Evolutionary conservation across 345 rosid genomes (phyloP).

Genomic region (Arabidopsis suecica): DNA sequence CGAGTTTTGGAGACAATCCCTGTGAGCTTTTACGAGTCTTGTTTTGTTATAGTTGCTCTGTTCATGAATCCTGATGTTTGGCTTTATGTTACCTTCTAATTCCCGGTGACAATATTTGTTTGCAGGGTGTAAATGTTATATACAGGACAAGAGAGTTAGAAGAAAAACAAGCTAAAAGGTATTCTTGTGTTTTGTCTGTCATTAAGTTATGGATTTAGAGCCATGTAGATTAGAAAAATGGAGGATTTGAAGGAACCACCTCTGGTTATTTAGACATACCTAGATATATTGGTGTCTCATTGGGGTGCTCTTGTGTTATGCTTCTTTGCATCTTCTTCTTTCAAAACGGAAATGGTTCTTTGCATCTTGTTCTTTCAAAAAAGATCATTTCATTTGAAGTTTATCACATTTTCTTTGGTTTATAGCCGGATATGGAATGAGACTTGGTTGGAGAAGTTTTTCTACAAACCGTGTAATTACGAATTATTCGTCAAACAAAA

Average conservation of each 20-base stretch:
- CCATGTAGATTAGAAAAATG: neutral
- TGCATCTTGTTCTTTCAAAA: neutral
- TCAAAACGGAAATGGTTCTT: neutral
- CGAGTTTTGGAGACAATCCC: constrained; percentile 73
- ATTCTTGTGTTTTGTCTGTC: constrained; percentile 25
- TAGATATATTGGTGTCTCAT: neutral
- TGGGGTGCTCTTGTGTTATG: neutral
- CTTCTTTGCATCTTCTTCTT: neutral
- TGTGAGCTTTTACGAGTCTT: constrained; percentile 41
- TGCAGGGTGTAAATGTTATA: constrained; percentile 80
- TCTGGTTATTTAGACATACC: neutral
- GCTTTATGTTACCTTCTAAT: constrained; percentile 11
- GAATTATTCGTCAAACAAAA: constrained; percentile 96
- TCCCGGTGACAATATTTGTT: constrained; percentile 8
- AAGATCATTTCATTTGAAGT: neutral
- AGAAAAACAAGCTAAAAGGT: constrained; percentile 87
- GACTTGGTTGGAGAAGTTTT: constrained; percentile 90
- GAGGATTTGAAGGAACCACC: neutral
- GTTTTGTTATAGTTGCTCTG: neutral
- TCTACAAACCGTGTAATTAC: constrained; percentile 93
- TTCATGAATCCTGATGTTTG: constrained; percentile 13
- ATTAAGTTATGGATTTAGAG: constrained; percentile 12
- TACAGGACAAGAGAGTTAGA: constrained; percentile 82
- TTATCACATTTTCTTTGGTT: constrained; percentile 28
- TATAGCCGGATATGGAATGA: constrained; percentile 95